Percentiles rank a stretch among this genome's conserved stretches.
phyloP scores from a whole-genome alignment of 148 eudicot species.

The Suaeda aralocaspica region DNA sequence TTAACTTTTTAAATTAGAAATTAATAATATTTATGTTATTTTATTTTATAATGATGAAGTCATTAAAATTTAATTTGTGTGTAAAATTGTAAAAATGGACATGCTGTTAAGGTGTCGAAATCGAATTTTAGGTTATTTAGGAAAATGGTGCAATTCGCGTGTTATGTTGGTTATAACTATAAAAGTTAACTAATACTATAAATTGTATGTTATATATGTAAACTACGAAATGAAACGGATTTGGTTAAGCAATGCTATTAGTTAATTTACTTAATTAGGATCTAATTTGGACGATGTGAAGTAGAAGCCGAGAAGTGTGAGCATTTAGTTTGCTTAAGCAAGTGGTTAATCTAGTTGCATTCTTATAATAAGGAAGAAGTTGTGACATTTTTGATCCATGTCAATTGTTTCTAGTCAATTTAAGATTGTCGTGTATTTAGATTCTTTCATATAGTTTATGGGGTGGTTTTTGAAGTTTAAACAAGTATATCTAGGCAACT shows the following conservation, averaged over 20 bases:
- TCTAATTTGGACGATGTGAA: slow-evolving; percentile 7
- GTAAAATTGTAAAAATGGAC: background rate
- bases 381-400: background rate
- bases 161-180: background rate
- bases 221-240: background rate
- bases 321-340: slow-evolving; percentile 9
- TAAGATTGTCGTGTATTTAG: slow-evolving; percentile 11
- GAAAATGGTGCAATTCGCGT: background rate
- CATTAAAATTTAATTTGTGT: no score
- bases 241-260: background rate
- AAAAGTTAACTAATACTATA: background rate
- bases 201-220: background rate
- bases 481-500: background rate
- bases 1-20: background rate
- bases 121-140: background rate
- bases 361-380: background rate
- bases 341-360: slow-evolving; percentile 19
- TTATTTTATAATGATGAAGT: no score
- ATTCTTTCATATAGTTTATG: slow-evolving; percentile 11
- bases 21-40: no score
- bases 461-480: background rate
- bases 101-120: background rate
- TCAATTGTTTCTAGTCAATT: slow-evolving; percentile 12
- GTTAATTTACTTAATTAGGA: background rate
- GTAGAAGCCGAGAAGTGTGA: slow-evolving; percentile 4